phyloP scores from a whole-genome alignment of 805 yeast genomes.

The Scheffersomyces stipitis region DNA sequence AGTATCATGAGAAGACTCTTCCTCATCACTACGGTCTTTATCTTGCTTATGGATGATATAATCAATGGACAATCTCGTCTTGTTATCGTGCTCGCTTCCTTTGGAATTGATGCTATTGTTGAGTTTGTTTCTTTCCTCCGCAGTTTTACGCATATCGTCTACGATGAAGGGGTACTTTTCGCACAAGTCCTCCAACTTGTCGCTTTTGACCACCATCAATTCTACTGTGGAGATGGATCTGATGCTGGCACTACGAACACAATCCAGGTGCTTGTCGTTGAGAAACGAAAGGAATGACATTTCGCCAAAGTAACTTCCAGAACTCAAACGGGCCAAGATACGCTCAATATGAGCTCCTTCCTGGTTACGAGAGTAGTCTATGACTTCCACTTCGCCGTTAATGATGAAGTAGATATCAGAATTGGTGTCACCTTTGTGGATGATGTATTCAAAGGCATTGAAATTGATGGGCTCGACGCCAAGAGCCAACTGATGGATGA shows the following conservation, averaged over 20 bases:
- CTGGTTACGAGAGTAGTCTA: slow-evolving; percentile 28
- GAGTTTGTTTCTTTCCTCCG: slow-evolving; percentile 46
- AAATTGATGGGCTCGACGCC: slow-evolving; percentile 56
- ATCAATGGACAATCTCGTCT: slow-evolving; percentile 18
- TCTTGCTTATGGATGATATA: slow-evolving; percentile 15
- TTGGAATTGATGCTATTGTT: slow-evolving; percentile 24
- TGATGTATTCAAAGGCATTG: slow-evolving; percentile 58
- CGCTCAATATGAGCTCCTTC: slow-evolving; percentile 26
- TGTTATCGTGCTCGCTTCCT: slow-evolving; percentile 5
- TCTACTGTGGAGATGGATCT: slow-evolving; percentile 62
- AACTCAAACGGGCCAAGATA: slow-evolving; percentile 55
- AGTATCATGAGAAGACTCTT: background rate
- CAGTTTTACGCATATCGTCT: slow-evolving; percentile 61
- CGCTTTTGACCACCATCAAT: slow-evolving; percentile 58
- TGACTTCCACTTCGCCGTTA: slow-evolving; percentile 69
- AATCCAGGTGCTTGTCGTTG: slow-evolving; percentile 23
- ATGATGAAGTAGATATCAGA: slow-evolving; percentile 67
- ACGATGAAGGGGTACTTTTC: slow-evolving; percentile 56
- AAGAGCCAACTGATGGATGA: slow-evolving; percentile 63
- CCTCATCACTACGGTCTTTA: background rate
- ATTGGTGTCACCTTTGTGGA: slow-evolving; percentile 59
- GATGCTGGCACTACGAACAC: slow-evolving; percentile 58
- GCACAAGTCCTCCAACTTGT: slow-evolving; percentile 53
- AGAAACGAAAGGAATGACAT: slow-evolving; percentile 63
- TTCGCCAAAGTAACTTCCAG: slow-evolving; percentile 75